Conservation (phyloP, 768 basidiomycete species). For the Termitomyces sp. region DNA sequence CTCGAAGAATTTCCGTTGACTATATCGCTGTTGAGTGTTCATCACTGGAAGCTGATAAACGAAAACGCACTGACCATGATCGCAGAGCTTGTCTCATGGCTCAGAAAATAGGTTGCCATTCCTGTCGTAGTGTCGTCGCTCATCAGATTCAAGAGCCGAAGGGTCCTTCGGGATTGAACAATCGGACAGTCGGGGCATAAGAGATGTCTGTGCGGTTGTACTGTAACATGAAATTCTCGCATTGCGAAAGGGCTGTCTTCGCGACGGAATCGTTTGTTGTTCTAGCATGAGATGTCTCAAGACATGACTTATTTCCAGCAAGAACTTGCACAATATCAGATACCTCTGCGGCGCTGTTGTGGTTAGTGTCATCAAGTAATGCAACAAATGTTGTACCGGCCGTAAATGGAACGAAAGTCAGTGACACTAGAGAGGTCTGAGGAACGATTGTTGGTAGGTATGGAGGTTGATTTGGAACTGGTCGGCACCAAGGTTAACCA, state of each 20-base stretch:
- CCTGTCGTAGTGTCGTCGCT: slow-evolving; percentile 26
- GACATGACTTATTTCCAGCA: slow-evolving; percentile 37
- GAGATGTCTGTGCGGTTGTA: slow-evolving; percentile 33
- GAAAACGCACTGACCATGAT: slow-evolving; percentile 37
- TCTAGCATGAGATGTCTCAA: slow-evolving; percentile 21
- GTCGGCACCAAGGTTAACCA: slow-evolving; percentile 53
- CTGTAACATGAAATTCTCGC: slow-evolving; percentile 42
- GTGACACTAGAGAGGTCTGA: slow-evolving; percentile 37
- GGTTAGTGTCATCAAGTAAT: slow-evolving; percentile 46
- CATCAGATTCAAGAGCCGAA: slow-evolving; percentile 25
- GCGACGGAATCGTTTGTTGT: slow-evolving; percentile 30
- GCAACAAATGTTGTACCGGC: slow-evolving; percentile 51
- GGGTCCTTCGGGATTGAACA: slow-evolving; percentile 33
- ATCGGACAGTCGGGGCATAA: slow-evolving; percentile 32
- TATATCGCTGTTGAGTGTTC: slow-evolving; percentile 8
- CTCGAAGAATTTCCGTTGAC: slow-evolving; percentile 32
- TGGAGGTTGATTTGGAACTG: slow-evolving; percentile 44
- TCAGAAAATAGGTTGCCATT: slow-evolving; percentile 42
- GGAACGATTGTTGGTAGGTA: slow-evolving; percentile 39
- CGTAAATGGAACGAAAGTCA: slow-evolving; percentile 47
- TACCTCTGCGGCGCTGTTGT: slow-evolving; percentile 35
- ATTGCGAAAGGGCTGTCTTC: slow-evolving; percentile 37
- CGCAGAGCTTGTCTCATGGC: slow-evolving; percentile 36
- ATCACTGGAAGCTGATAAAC: neutral
- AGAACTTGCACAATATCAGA: slow-evolving; percentile 48